Evolutionary conservation across 2,329 filamentous ascomycete genomes (phyloP), one percentile per base, ranked within the genome.

Genomic region (Curvularia spicifera): DNA sequence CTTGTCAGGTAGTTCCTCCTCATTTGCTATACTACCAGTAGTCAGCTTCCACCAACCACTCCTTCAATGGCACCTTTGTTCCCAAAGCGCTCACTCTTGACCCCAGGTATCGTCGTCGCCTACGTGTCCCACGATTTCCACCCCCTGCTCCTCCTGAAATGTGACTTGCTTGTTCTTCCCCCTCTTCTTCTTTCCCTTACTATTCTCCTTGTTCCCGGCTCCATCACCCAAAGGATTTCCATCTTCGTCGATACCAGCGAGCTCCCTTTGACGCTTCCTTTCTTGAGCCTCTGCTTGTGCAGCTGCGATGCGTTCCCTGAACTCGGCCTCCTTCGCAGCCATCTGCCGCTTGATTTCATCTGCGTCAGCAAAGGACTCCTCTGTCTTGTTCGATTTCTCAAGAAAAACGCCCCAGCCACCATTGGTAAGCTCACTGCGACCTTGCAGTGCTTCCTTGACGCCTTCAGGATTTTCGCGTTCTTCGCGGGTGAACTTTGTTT

Each of bases 401-500:
- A 80, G 75, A 56, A 80, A 82, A 9, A 70, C 65, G 29, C 77
- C 70, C 60, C 81, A 76, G 51, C 78, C 71, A 0, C 78, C 71
- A 1, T 56, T 46, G 0, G 55, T 63, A 5, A 76, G 74, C 8
- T 75, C 71, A 18, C 76, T 73, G 20, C 71, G 67, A 18, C 77
- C 78, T 44, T 76, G 84, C 55, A 95, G 80, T 5, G 86, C 86
- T 35, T 82, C 82, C 60, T 86, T 87, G 65, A 96, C 83, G 61
- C 85, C 83, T 3, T 79, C 77, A 0, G 89, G 87, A 62, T 89
- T 83, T 52, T 85, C 80, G 33, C 86, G 83, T 77, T 95, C 91
- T 77, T 95, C 91, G 60, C 89, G 87, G 68, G 89, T 90, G 78
- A 91, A 95, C 74, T 95, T 95, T 64, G 89, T 84, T 79, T 94